Base-by-base conservation (phyloP, 371 early-diverging fungal species). In the Mortierella sp. region DNA sequence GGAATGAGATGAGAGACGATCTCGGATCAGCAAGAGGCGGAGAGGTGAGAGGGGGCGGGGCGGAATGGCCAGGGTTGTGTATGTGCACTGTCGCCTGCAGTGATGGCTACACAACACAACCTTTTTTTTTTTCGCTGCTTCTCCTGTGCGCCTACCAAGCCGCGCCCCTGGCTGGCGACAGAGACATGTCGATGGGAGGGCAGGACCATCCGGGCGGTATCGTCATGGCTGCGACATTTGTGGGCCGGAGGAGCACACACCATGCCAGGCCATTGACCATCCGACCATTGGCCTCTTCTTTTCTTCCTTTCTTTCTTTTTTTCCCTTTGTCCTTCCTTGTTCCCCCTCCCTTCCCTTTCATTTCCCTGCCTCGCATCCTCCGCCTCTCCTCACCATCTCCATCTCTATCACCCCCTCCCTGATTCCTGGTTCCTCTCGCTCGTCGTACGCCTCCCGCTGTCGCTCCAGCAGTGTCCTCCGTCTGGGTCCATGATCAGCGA, bases 111-210 rank as follows among this genome's bases (percentile, higher is more conserved):
- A 34, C 34, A 34, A 34, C 34, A 34, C 34, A 34, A 34, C 7
- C 34, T 34, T 34, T 34, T 4, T 34, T 34, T 34, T 4, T 4
- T 4, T 34, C 7, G 34, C 10, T 10, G 34, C 4, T 34, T 34
- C 34, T 34, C 34, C 40, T 24, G 28, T 54, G 44, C 19, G 55
- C 53, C 34, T 39, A 17, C 28, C 37, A 52, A 45, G 56, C 56
- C 56, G 29, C 57, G 57, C 57, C 57, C 49, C 34, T 57, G 57
- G 39, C 37, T 48, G 49, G 57, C 56, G 29, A 45, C 50, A 3
- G 14, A 34, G 9, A 1, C 19, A 55, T 21, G 25, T 45, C 45
- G 39, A 28, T 25, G 16, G 50, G 50, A 49, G 10, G 4, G 28
- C 24, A 25, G 21, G 9, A 29, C 28, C 34, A 34, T 34, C 34